Evolutionary conservation across 2,329 filamentous ascomycete species (phyloP), one percentile per base, ranked within the genome.

Genomic region (Didymella arachidicola): DNA sequence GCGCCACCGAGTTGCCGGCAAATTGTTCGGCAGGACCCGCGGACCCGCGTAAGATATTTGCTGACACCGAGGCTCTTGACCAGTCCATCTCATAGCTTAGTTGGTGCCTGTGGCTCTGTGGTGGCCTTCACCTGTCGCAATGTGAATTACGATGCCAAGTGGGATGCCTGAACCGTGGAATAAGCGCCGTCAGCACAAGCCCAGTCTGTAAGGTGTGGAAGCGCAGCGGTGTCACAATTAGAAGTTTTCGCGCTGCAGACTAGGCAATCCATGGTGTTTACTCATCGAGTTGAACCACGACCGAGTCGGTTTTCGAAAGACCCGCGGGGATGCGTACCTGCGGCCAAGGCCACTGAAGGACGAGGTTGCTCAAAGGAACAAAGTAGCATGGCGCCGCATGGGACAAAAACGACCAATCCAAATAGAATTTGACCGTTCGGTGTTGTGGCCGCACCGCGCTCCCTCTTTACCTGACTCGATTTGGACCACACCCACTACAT

Each of bases 171-270:
- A 25, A 34, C 19, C 48, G 36, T 34, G 7, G 18, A 26, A 43
- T 43, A 42, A 51, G 38, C 36, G 18, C 38, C 27, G 38, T 42
- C 38, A 51, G 38, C 48, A 51, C 27, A 16, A 32, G 8, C 18
- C 26, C 7, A 11, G 16, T 26, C 18, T 32, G 18, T 25, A 42
- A 34, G 48, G 36, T 22, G n/a, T 25, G n/a, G 11, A 25, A 22
- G 12, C 26, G 11, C n/a, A 16, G 7, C 34, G 3, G 19, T 16
- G 16, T 25, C 29, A 16, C 3, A 4, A 46, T 32, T 34, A 18
- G 18, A 6, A 22, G 16, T 18, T 2, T 18, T 46, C 25, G 27
- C 11, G 29, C n/a, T 29, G 16, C 42, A 45, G 11, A 45, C 25
- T n/a, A 18, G 12, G 26, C 16, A 3, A 3, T n/a, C 26, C 3